Percentiles rank a stretch among this genome's conserved stretches.
These are phyloP conservation scores for Silene coronaria DNA, from an alignment of 179 eudicot genomes.

Conservation along the genomic window DNA sequence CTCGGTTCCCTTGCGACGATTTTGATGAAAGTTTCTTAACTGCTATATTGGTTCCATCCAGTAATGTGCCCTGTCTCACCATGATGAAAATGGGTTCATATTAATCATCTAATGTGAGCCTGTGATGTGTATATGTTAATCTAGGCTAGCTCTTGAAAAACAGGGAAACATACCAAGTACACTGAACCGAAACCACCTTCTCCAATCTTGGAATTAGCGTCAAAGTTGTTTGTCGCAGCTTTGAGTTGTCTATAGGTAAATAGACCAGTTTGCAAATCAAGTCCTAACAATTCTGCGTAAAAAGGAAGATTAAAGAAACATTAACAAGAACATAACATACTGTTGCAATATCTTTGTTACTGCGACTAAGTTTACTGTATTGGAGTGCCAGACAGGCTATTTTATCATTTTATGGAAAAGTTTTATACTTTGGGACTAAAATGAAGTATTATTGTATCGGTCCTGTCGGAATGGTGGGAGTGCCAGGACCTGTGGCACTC, in stretches of 20 bases:
- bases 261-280: constrained; percentile 20
- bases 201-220: constrained; percentile 25
- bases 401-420: constrained; percentile 12
- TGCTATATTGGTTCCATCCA: constrained; percentile 29
- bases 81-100: neutral
- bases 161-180: constrained; percentile 22
- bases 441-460: too few relatives aligned
- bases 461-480: too few relatives aligned
- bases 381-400: neutral
- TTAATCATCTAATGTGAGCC: too few relatives aligned
- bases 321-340: neutral
- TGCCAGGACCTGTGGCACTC: too few relatives aligned
- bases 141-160: neutral
- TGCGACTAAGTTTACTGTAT: too few relatives aligned
- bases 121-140: neutral
- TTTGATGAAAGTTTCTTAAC: constrained; percentile 33
- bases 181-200: constrained; percentile 39
- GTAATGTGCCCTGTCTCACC: constrained; percentile 23
- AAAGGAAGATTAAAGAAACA: neutral
- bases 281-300: constrained; percentile 21
- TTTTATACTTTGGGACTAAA: too few relatives aligned
- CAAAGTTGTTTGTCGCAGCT: constrained; percentile 29
- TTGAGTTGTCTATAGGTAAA: constrained; percentile 29
- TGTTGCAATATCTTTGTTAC: too few relatives aligned
- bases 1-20: constrained; percentile 33